These are phyloP conservation scores for Cystobasidiaceae sp. DNA, from an alignment of 1,284 basidiomycete species.

Conservation along the genomic window DNA sequence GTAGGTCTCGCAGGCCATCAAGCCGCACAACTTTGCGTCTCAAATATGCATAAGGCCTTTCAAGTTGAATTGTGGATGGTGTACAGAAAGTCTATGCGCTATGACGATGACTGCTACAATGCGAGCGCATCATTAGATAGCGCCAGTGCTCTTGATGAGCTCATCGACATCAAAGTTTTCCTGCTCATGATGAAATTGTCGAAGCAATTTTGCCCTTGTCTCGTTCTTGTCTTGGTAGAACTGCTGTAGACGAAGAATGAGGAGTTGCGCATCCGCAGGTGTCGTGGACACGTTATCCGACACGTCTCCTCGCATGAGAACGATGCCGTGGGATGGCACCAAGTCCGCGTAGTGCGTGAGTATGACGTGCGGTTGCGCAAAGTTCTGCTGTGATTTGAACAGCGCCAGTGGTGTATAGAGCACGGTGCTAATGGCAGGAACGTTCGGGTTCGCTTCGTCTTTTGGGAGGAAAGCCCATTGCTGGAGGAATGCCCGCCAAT, in stretches of 20 bases:
- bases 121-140: no score
- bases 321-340: conserved; percentile 67
- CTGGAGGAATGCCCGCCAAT: conserved; percentile 15
- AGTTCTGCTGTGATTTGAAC: conserved; percentile 80
- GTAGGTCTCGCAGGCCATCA: no score
- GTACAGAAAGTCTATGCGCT: no score
- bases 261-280: conserved; percentile 73
- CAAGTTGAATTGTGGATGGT: neutral
- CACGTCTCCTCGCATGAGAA: conserved; percentile 88
- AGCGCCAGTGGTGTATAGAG: conserved; percentile 92
- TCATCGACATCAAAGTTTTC: conserved; percentile 68
- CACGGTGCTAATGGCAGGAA: conserved; percentile 53
- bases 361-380: conserved; percentile 84
- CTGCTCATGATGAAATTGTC: conserved; percentile 66
- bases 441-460: conserved; percentile 51
- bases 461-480: conserved; percentile 50
- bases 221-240: conserved; percentile 52
- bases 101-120: no score
- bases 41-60: no score
- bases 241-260: conserved; percentile 69
- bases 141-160: conserved; percentile 46
- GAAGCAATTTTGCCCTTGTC: conserved; percentile 55
- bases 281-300: conserved; percentile 56
- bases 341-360: conserved; percentile 91
- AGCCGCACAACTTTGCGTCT: no score